These are phyloP conservation scores for Globisporangium acanthophoron DNA, from an alignment of 352 stramenopile genomes.

Conservation along the genomic window DNA sequence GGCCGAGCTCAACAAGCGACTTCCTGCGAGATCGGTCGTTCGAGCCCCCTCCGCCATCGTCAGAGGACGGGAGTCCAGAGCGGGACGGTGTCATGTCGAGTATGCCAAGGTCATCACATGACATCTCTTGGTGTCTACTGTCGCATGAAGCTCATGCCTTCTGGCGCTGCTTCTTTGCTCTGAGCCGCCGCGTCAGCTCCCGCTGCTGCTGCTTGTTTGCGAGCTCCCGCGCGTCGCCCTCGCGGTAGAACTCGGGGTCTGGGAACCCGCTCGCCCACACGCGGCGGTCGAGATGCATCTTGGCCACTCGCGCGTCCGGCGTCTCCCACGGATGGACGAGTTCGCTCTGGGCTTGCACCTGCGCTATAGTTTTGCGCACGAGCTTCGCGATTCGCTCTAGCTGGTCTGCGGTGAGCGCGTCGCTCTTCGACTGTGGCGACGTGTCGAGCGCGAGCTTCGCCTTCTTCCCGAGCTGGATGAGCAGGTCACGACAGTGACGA, in stretches of 20 bases:
- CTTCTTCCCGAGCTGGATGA: slow-evolving; percentile 41
- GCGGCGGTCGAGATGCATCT: slow-evolving; percentile 27
- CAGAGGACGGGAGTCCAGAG: too few species aligned
- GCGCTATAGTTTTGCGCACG: slow-evolving; percentile 17
- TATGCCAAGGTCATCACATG: too few species aligned
- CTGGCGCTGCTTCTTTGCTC: slow-evolving; percentile 6
- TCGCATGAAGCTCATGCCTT: too few species aligned
- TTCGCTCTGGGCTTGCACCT: slow-evolving; percentile 22
- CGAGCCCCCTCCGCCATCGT: too few species aligned
- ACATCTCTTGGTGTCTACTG: too few species aligned
- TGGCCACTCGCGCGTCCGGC: slow-evolving; percentile 34
- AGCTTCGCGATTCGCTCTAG: slow-evolving; percentile 8
- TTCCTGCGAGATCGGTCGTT: too few species aligned
- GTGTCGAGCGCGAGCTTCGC: slow-evolving; percentile 15
- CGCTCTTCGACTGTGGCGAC: not conserved
- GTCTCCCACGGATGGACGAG: slow-evolving; percentile 34
- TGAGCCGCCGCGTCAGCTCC: slow-evolving; percentile 21
- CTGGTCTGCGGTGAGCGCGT: slow-evolving; percentile 8
- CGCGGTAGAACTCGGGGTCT: slow-evolving; percentile 39
- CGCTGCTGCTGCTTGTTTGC: slow-evolving; percentile 26
- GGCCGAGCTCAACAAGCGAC: too few species aligned
- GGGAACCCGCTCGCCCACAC: slow-evolving; percentile 45
- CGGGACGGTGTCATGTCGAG: too few species aligned
- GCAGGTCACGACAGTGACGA: slow-evolving; percentile 29
- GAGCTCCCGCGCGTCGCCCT: slow-evolving; percentile 16